Evolutionary conservation across 306 rosid species (phyloP).

Genomic region (Dalbergia cochinchinensis): DNA sequence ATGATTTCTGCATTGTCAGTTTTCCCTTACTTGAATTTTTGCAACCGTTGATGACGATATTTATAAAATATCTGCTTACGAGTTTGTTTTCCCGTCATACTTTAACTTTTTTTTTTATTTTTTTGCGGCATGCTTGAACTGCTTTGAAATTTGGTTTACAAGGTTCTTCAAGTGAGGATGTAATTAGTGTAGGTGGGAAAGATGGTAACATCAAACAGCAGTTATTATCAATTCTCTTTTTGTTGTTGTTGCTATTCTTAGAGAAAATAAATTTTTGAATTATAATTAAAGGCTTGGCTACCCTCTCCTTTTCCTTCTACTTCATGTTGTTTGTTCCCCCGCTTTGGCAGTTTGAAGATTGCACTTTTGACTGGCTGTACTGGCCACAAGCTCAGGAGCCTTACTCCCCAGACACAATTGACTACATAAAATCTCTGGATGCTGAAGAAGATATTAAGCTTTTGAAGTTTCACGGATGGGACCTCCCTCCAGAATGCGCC

Average conservation of each 20-base stretch:
- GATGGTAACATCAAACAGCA: too few species aligned
- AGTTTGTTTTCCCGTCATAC: not conserved
- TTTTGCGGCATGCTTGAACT: too few species aligned
- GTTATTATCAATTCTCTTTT: too few species aligned
- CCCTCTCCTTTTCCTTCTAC: not conserved
- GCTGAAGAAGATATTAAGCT: constrained; percentile 69
- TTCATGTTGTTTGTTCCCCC: constrained; percentile 19
- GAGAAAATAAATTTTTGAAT: too few species aligned
- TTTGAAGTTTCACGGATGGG: constrained; percentile 75
- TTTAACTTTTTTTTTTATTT: too few species aligned
- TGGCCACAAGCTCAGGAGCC: constrained; percentile 79
- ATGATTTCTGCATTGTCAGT: not conserved
- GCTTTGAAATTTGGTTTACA: too few species aligned
- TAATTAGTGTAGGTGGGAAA: too few species aligned
- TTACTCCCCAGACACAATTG: constrained; percentile 60
- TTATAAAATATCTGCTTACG: not conserved
- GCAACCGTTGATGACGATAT: not conserved
- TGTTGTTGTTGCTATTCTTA: too few species aligned
- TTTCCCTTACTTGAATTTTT: constrained; percentile 26
- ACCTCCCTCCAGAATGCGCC: constrained; percentile 59
- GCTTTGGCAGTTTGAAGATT: constrained; percentile 70
- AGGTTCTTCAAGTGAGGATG: too few species aligned
- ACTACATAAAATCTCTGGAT: constrained; percentile 65
- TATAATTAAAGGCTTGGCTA: too few species aligned
- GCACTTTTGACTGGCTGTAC: constrained; percentile 82